phyloP scores from a whole-genome alignment of 2,329 filamentous ascomycete species.

The Aspergillus transmontanensis region DNA sequence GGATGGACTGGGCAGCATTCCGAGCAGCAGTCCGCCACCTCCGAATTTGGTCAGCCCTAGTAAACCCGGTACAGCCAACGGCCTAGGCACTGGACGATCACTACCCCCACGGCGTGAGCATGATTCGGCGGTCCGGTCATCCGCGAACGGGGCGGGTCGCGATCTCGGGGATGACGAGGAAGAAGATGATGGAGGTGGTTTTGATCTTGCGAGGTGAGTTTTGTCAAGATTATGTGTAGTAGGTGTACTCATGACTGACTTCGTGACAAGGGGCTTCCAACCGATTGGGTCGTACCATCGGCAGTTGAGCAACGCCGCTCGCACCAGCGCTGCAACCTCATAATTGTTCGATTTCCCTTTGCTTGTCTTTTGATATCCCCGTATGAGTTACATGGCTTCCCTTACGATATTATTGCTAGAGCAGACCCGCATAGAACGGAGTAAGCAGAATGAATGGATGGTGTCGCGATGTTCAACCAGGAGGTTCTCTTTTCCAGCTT shows the following conservation, averaged over 20 bases:
- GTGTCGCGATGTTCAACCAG: not conserved
- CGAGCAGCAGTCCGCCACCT: conserved; percentile 52
- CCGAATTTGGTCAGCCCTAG: conserved; percentile 49
- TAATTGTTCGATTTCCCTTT: not conserved
- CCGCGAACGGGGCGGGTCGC: conserved; percentile 17
- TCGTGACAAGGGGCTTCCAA: conserved; percentile 46
- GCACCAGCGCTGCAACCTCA: conserved; percentile 36
- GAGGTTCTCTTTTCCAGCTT: not conserved
- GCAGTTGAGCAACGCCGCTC: conserved; percentile 43
- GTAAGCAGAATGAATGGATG: not conserved
- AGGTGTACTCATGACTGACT: not conserved
- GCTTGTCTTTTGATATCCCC: not conserved
- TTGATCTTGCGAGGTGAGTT: conserved; percentile 50
- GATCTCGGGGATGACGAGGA: conserved; percentile 37
- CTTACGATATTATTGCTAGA: conserved; percentile 3
- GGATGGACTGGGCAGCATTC: conserved; percentile 41
- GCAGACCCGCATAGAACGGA: conserved; percentile 5
- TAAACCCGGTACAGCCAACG: conserved; percentile 42
- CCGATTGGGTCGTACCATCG: conserved; percentile 52
- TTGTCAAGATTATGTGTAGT: not conserved
- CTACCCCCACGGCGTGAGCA: conserved; percentile 37
- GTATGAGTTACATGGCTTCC: conserved; percentile 8
- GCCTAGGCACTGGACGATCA: conserved; percentile 31
- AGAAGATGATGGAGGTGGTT: conserved; percentile 45
- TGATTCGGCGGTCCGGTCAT: conserved; percentile 23